Evolutionary conservation across 306 rosid genomes (phyloP), one percentile per base, ranked within the genome.

Genomic region (Spatholobus suberectus): DNA sequence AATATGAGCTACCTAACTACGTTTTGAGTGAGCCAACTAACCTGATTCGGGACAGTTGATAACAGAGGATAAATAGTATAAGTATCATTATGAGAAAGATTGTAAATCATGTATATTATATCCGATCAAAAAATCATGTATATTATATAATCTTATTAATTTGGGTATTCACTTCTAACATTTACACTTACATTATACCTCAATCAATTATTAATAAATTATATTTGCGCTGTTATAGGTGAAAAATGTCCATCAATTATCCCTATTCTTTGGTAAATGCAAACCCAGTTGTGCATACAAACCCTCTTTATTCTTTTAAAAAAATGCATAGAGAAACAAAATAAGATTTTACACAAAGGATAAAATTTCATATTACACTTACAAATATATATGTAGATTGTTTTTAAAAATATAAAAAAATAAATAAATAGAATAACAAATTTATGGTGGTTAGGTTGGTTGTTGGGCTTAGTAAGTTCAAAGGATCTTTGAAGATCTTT

Each of bases 1-100:
- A 93, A 87, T 95, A 95, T 54, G 98, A 95, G 67, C 90, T 95
- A 51, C 98, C 98, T 18, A 95, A 91, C 90, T 93, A 95, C 61
- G 98, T 95, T 73, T 86, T 95, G 94, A 95, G 97, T 63, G 98
- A 95, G 87, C 98, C 98, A 37, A 91, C 97, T 83, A 95, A 95
- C 92, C 58, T 93, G 91, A 95, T 95, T 81, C 92, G 72, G 32
- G 97, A 95, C 66, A 76, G 74, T 86, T 89, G 70, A 88, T 73
- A 76, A 69, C 38, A 78, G 89, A 83, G 41, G 67, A 83, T 47
- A 78, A 65, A 76, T 43, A 78, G 74, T 29, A 29, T 72, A 69
- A 44, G 81, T 29, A 29, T 29, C 32, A 83, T 73, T 87, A 83
- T 76, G 83, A 81, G 73, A 87, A 85, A 67, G 90, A 89, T 38